Percentiles rank a stretch among this genome's conserved stretches.
Evolutionary conservation across 2,329 filamentous ascomycete genomes (phyloP).

Genomic region (Graphiopsis chlorocephala): DNA sequence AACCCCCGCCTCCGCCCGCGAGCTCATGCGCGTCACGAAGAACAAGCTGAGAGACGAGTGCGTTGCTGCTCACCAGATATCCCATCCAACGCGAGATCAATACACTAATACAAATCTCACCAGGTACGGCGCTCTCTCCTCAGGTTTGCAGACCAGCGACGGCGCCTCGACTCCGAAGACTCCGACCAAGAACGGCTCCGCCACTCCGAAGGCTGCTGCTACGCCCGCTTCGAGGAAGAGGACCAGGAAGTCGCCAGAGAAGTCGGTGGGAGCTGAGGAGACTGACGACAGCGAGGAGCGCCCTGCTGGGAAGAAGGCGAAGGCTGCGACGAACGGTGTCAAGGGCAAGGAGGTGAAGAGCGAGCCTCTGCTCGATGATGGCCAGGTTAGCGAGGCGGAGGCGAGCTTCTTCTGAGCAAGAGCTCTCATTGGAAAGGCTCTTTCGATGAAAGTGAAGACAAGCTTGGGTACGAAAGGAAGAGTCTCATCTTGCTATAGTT

Average conservation of each 20-base stretch:
- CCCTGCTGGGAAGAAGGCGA: background rate
- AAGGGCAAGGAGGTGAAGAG: background rate
- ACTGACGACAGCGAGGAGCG: background rate
- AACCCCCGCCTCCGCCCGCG: conserved; percentile 28
- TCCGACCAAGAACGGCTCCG: background rate
- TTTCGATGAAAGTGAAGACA: no score
- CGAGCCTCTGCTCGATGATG: background rate
- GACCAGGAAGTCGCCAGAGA: conserved; percentile 11
- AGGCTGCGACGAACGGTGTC: background rate
- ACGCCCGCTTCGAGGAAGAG: conserved; percentile 14
- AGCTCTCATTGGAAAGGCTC: no score
- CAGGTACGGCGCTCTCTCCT: conserved; percentile 13
- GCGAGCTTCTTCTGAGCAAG: background rate
- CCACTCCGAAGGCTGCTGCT: background rate
- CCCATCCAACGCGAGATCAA: background rate
- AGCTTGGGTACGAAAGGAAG: no score
- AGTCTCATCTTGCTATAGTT: no score
- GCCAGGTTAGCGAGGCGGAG: background rate
- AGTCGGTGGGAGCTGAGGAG: conserved; percentile 5
- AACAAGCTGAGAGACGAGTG: conserved; percentile 34
- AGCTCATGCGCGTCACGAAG: conserved; percentile 35
- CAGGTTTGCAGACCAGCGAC: conserved; percentile 1
- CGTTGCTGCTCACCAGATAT: conserved; percentile 2
- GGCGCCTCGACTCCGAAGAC: background rate
- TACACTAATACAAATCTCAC: background rate